Evolutionary conservation across 2,329 filamentous ascomycete species (phyloP).

Genomic region (Venturia effusa): DNA sequence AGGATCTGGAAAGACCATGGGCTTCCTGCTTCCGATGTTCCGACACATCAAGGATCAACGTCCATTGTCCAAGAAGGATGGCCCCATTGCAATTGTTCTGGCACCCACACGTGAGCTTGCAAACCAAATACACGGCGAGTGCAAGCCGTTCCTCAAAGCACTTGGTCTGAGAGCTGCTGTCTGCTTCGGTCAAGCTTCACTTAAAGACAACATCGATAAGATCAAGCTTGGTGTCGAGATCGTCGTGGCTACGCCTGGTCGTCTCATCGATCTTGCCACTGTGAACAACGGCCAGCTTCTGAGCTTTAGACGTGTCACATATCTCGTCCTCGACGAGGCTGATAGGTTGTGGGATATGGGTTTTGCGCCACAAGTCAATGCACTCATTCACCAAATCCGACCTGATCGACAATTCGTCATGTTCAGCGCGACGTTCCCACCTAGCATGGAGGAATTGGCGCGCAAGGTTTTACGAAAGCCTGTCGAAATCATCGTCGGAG

Average conservation of each 20-base stretch:
- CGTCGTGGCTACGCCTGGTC: conserved; percentile 86
- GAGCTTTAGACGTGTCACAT: conserved; percentile 79
- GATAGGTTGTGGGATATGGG: conserved; percentile 99
- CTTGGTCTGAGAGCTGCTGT: conserved; percentile 79
- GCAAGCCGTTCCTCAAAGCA: conserved; percentile 85
- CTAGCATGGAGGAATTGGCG: conserved; percentile 81
- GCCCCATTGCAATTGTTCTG: conserved; percentile 79
- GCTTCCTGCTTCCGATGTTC: conserved; percentile 94
- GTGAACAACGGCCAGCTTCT: conserved; percentile 92
- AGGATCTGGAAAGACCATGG: conserved; percentile 93
- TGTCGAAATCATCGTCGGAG: conserved; percentile 86
- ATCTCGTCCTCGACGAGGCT: conserved; percentile 91
- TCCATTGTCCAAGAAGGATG: conserved; percentile 60
- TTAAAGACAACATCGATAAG: conserved; percentile 95
- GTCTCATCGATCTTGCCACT: conserved; percentile 88
- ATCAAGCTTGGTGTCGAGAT: conserved; percentile 92
- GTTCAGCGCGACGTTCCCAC: conserved; percentile 93
- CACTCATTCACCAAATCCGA: conserved; percentile 83
- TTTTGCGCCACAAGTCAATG: conserved; percentile 96
- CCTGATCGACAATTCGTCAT: conserved; percentile 89
- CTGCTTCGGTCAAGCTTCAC: conserved; percentile 88
- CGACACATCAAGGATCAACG: conserved; percentile 92
- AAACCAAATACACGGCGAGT: conserved; percentile 86
- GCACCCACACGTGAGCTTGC: conserved; percentile 91
- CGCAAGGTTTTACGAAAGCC: conserved; percentile 79